Evolutionary conservation across 768 basidiomycete species (phyloP).

Genomic region (Rhizopogon salebrosus): DNA sequence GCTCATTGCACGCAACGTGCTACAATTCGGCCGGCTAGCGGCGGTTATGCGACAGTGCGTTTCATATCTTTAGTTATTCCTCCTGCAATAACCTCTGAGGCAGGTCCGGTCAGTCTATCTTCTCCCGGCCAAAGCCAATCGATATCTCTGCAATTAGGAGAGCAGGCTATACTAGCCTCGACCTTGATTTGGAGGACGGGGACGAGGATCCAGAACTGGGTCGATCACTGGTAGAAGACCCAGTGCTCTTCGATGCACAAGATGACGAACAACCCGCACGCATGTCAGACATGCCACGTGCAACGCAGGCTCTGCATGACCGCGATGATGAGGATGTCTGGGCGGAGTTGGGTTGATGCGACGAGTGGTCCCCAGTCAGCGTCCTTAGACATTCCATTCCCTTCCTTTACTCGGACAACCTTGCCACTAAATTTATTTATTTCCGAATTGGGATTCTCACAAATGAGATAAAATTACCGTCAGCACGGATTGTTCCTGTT

Average conservation of each 20-base stretch:
- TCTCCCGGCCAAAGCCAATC: constrained; percentile 80
- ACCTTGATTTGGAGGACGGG: constrained; percentile 67
- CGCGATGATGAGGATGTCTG: constrained; percentile 67
- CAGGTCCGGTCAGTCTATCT: constrained; percentile 87
- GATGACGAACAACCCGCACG: constrained; percentile 25
- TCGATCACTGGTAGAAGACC: constrained; percentile 53
- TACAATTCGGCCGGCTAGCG: constrained; percentile 89
- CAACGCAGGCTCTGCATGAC: constrained; percentile 46
- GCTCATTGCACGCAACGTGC: constrained; percentile 85
- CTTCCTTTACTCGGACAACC: not conserved
- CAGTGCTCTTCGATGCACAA: constrained; percentile 60
- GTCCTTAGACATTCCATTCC: not conserved
- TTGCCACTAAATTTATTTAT: not conserved
- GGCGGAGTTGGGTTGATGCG: constrained; percentile 53
- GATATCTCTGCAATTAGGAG: constrained; percentile 70
- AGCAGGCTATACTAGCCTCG: constrained; percentile 55
- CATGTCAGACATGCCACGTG: constrained; percentile 57
- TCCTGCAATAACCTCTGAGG: not conserved
- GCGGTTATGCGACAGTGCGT: constrained; percentile 91
- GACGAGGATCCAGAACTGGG: constrained; percentile 43
- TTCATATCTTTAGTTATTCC: constrained; percentile 4
- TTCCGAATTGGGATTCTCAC: not conserved
- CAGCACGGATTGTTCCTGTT: not conserved
- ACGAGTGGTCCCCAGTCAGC: not conserved
- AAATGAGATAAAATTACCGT: not conserved